A percentile compares a stretch with the other conserved stretches of the same genome.
Conservation (phyloP, 345 rosid species). For the Ceriops decandra region DNA sequence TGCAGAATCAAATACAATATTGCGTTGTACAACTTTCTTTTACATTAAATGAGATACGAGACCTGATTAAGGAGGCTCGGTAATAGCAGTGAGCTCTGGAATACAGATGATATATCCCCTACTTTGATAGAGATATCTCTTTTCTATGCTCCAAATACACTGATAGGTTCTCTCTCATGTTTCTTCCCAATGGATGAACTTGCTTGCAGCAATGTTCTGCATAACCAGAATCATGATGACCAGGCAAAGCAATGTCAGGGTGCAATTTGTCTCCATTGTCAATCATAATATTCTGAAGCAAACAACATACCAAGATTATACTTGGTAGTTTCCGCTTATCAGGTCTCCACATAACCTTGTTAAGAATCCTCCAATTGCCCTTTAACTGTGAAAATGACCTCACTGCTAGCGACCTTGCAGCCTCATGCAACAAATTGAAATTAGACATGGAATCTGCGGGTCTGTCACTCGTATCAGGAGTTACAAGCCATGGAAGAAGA, state of each 20-base stretch:
- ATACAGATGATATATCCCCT: neutral
- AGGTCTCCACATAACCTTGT: constrained; percentile 96
- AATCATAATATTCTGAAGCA: constrained; percentile 78
- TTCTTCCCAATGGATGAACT: constrained; percentile 52
- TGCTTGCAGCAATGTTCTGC: constrained; percentile 60
- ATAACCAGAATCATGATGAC: constrained; percentile 74
- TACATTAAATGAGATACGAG: neutral
- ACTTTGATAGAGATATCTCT: constrained; percentile 19
- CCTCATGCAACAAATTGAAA: constrained; percentile 55
- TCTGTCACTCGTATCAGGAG: constrained; percentile 49
- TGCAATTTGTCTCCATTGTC: constrained; percentile 70
- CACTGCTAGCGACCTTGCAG: constrained; percentile 64
- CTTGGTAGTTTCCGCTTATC: constrained; percentile 88
- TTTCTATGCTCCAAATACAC: constrained; percentile 39
- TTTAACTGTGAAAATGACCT: constrained; percentile 68
- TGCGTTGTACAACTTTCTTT: no score
- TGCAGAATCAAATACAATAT: no score
- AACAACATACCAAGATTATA: constrained; percentile 77
- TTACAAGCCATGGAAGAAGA: constrained; percentile 87
- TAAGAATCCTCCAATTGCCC: constrained; percentile 93
- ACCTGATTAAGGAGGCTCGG: neutral
- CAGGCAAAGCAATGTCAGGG: constrained; percentile 58
- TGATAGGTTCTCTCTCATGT: constrained; percentile 51
- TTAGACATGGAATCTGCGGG: constrained; percentile 30
- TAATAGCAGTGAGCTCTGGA: neutral